Percentiles rank a stretch among this genome's conserved stretches.
These are phyloP conservation scores for Favolaschia claudopus DNA, from an alignment of 768 basidiomycete species.

Conservation along the genomic window DNA sequence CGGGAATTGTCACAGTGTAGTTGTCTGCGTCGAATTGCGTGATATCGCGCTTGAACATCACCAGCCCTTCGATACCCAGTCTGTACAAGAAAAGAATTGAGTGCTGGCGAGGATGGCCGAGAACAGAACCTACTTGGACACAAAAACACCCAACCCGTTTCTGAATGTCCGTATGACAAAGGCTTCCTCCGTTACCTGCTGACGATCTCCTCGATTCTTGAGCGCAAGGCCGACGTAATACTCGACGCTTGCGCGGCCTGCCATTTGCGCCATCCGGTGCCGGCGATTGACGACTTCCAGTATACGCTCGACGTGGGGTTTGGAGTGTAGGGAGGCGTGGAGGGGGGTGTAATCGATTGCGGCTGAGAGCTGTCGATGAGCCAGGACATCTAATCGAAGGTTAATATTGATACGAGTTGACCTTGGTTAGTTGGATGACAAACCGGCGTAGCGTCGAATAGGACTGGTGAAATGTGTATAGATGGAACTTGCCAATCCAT, in stretches of 20 bases:
- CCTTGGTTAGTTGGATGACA: conserved; percentile 25
- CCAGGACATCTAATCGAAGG: conserved; percentile 76
- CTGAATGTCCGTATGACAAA: conserved; percentile 94
- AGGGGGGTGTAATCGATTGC: conserved; percentile 86
- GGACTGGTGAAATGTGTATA: conserved; percentile 99
- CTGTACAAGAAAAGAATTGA: conserved; percentile 47
- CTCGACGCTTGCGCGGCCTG: conserved; percentile 94
- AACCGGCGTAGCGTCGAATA: conserved; percentile 94
- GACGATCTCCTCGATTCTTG: conserved; percentile 63
- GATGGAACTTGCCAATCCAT: conserved; percentile 95
- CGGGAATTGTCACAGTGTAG: conserved; percentile 81
- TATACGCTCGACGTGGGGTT: conserved; percentile 85
- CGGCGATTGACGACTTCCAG: conserved; percentile 88
- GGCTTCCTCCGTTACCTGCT: conserved; percentile 77
- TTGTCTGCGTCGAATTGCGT: conserved; percentile 91
- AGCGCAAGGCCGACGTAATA: conserved; percentile 96
- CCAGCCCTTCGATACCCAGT: conserved; percentile 91
- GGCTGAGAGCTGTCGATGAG: conserved; percentile 91
- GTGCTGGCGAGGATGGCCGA: not conserved
- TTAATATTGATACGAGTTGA: not conserved
- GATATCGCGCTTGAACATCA: conserved; percentile 87
- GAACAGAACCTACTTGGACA: conserved; percentile 75
- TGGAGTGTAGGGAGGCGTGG: conserved; percentile 88
- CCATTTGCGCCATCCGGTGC: conserved; percentile 98
- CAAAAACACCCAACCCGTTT: conserved; percentile 97